Conservation (phyloP, 148 eudicot genomes). For the Diospyros lotus region DNA sequence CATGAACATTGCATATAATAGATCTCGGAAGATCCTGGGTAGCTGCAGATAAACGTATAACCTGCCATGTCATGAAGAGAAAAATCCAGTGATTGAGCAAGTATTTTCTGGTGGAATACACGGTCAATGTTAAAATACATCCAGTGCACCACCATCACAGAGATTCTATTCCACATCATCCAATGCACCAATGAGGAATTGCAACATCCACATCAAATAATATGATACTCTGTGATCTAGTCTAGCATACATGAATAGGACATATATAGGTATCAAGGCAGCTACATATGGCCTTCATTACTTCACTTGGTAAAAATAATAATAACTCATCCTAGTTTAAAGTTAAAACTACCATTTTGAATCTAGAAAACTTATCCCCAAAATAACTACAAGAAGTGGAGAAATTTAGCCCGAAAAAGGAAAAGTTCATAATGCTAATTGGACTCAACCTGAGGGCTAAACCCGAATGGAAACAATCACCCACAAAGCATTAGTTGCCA, state of each 20-base stretch:
- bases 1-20: conserved; percentile 92
- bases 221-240: not conserved
- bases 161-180: not conserved
- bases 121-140: not conserved
- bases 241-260: not conserved
- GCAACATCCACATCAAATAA: not conserved
- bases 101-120: not conserved
- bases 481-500: not conserved
- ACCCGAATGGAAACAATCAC: too few species aligned
- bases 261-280: too few species aligned
- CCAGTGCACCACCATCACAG: not conserved
- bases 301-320: too few species aligned
- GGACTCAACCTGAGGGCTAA: too few species aligned
- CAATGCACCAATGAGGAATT: not conserved
- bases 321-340: not conserved
- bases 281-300: too few species aligned
- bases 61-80: conserved; percentile 49
- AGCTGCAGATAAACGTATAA: conserved; percentile 89
- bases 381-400: too few species aligned
- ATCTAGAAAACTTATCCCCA: not conserved
- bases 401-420: too few species aligned
- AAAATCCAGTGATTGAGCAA: conserved; percentile 4
- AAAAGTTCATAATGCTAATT: too few species aligned
- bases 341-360: not conserved
- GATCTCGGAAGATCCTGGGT: conserved; percentile 94